Evolutionary conservation across 805 yeast genomes (phyloP), one percentile per base, ranked within the genome.

Genomic region (Jamesozyma jinghongensis): DNA sequence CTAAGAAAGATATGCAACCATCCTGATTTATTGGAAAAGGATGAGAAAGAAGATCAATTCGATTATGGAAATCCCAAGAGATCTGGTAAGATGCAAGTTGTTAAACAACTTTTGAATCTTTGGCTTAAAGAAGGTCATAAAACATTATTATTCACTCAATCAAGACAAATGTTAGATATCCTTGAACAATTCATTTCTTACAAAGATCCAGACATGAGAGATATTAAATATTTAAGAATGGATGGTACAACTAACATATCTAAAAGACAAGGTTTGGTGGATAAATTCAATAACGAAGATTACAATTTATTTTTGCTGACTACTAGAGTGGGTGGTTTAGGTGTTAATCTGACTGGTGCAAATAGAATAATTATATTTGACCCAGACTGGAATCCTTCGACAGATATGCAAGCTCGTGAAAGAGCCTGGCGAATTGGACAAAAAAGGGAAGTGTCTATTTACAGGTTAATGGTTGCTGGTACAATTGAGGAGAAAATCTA

Each of bases 371-470:
- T 90, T 18, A 90, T 90, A 13, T 90, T 74, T 57, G 98, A 90
- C 54, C 98, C 98, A 0, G 97, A 92, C 62, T 90, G 98, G 98
- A 90, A 90, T 55, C 98, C 98, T 1, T 86, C 96, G 1, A 92
- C 97, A 0, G 98, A 90, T 65, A 72, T 88, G 44, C 98, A 90
- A 62, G 98, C 98, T 0, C 70, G 97, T 44, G 98, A 90, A 59
- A 66, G 98, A 37, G 97, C 97, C 0, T 92, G 97, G 97, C 70
- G 98, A 48, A 69, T 90, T 47, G 98, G 98, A 1, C 98, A 90
- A 60, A 88, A 83, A 57, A 77, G 80, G 43, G 95, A 88, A 51
- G 97, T 90, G 7, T 77, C 87, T 5, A 88, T 90, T 28, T 92
- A 90, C 52, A 66, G 98, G 43, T 67, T 92, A 33, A 86, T 92